Evolutionary conservation across 2,329 filamentous ascomycete genomes (phyloP).

Genomic region (Xylaria sp.): DNA sequence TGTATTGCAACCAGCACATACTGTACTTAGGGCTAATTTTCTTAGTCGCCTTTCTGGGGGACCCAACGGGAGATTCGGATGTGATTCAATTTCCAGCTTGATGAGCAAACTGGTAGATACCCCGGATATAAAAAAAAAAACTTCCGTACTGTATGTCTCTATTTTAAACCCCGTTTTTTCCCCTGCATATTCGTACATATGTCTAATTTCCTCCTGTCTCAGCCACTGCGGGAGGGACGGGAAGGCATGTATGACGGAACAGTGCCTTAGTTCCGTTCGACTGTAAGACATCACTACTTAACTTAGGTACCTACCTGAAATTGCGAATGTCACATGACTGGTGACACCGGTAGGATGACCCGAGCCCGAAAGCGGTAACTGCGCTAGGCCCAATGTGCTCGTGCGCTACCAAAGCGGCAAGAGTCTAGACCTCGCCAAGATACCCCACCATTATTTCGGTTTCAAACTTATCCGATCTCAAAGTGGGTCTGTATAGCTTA

Average conservation of each 20-base stretch:
- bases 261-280: not conserved
- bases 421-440: not conserved
- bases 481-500: too few relatives aligned
- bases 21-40: too few relatives aligned
- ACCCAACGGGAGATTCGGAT: too few relatives aligned
- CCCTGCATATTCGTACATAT: not conserved
- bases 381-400: not conserved
- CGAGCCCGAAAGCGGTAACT: not conserved
- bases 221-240: not conserved
- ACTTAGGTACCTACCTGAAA: too few relatives aligned
- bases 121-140: too few relatives aligned
- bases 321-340: not conserved
- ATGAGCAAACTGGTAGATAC: too few relatives aligned
- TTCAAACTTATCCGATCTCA: not conserved
- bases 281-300: too few relatives aligned
- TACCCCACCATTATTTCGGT: not conserved
- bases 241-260: not conserved
- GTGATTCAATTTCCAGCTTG: too few relatives aligned
- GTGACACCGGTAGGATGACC: not conserved
- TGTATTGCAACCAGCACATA: too few relatives aligned
- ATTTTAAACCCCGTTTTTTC: not conserved
- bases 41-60: too few relatives aligned
- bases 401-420: not conserved
- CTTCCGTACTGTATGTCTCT: too few relatives aligned
- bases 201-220: not conserved